Base-by-base conservation (phyloP, 1,284 basidiomycete species). In the Ustilago loliicola region DNA sequence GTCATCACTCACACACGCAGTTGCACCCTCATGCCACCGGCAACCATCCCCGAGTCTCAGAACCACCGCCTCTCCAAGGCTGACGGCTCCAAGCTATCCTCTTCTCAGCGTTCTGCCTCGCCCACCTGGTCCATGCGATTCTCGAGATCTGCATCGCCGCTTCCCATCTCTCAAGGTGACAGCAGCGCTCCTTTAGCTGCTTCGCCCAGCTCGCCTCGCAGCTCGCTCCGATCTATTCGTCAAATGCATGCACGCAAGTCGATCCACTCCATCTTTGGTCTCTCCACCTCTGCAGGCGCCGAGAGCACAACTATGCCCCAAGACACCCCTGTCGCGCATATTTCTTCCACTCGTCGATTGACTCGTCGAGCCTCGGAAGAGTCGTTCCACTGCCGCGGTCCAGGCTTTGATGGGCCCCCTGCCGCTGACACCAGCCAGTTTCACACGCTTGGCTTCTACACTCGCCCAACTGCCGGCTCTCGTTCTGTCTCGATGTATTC, bases 191-290 rank as follows among this genome's bases (percentile, higher is more conserved):
- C 30, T 34, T 10, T 50, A 13, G 40, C 55, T 32, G 2, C 36
- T 9, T 13, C 32, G 17, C 23, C 58, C 25, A 52, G 11, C n/a
- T 52, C 60, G 21, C 48, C 59, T n/a, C 57, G 30, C 21, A 62
- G 56, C 27, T 73, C 71, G n/a, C 71, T 73, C 19, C 32, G 64
- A 10, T 72, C 70, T 29, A 72, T 72, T 36, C 70, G 70, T 29
- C 70, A 66, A 32, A 61, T 61, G 59, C 70, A 72, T 32, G 59
- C 63, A 7, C 70, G 64, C 61, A 70, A 56, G 38, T 62, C 65
- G 38, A 57, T 73, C 38, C 40, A 53, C 11, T 68, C 71, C 56
- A 38, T 61, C 52, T 59, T 64, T 30, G 38, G 19, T 19, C 25
- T 59, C 13, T 40, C 58, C 21, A 23, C 65, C 5, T 51, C 65